These are phyloP conservation scores for Plasmodium reichenowi DNA, from an alignment of 169 alveolate species.

Conservation along the genomic window DNA sequence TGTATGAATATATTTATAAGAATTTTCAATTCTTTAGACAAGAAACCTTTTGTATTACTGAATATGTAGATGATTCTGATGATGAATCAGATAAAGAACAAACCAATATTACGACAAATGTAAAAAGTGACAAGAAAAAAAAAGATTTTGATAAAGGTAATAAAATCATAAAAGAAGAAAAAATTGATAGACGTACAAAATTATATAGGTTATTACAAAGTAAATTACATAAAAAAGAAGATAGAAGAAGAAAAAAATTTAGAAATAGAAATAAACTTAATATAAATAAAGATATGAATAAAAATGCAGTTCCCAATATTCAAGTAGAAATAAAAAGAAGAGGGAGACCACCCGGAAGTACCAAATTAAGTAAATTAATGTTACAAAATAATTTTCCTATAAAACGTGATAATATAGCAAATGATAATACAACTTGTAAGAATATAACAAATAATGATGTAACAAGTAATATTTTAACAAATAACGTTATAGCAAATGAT, in stretches of 20 bases:
- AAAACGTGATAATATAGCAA: conserved; percentile 10
- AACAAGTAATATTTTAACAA: neutral
- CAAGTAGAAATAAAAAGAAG: conserved; percentile 55
- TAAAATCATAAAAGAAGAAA: conserved; percentile 13
- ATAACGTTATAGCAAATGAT: neutral
- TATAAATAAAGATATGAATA: neutral
- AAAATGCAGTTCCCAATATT: neutral
- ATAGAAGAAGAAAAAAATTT: conserved; percentile 38
- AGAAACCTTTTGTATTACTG: conserved; percentile 36
- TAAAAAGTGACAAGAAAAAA: conserved; percentile 19
- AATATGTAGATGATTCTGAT: conserved; percentile 28
- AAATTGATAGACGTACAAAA: conserved; percentile 8
- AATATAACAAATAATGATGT: neutral
- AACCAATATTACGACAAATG: conserved; percentile 1
- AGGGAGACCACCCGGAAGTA: conserved; percentile 73
- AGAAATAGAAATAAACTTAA: neutral
- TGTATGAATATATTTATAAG: neutral
- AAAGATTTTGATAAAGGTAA: neutral
- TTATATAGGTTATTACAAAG: conserved; percentile 4
- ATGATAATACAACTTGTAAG: neutral
- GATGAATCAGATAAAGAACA: conserved; percentile 1
- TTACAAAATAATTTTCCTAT: neutral
- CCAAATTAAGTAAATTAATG: conserved; percentile 34
- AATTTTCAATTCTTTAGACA: conserved; percentile 49
- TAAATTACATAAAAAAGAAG: conserved; percentile 12